A percentile compares a stretch with the other conserved stretches of the same genome.
phyloP scores from a whole-genome alignment of 257 asterid species.

The Solanum tarijense region DNA sequence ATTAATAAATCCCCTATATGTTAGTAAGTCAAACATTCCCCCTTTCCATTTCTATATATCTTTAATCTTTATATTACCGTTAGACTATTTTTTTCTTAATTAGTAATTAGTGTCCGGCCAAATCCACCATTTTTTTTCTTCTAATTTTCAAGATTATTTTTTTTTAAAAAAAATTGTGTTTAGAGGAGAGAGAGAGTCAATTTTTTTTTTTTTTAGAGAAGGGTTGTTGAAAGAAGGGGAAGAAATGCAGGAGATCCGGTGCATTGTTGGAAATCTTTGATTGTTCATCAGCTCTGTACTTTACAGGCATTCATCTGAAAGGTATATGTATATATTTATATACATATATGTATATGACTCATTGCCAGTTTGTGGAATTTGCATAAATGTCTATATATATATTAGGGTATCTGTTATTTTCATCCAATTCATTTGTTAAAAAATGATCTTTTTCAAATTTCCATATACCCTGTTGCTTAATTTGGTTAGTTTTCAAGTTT shows the following conservation, averaged over 20 bases:
- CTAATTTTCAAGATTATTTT: background rate
- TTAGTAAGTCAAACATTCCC: background rate
- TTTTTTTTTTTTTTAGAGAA: background rate
- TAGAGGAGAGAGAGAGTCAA: conserved; percentile 27
- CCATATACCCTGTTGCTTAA: background rate
- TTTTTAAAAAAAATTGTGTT: background rate
- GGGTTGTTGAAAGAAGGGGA: background rate
- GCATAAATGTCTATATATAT: background rate
- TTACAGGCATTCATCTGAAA: background rate
- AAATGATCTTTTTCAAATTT: background rate
- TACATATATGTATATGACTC: background rate
- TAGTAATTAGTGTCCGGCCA: conserved; percentile 1
- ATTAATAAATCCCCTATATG: background rate
- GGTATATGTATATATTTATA: background rate
- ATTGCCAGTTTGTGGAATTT: background rate
- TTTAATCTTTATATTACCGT: background rate
- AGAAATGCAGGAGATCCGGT: conserved; percentile 45
- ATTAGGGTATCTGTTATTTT: background rate
- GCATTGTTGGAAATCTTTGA: conserved; percentile 44
- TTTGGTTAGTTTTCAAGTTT: background rate
- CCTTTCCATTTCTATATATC: background rate
- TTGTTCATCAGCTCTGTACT: conserved; percentile 31
- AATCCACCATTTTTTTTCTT: background rate
- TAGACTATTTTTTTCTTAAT: background rate
- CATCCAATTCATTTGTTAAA: background rate